A percentile compares a stretch with the other conserved stretches of the same genome.
Conservation (phyloP, 1,139 yeast species). For the Pichia cactophila region DNA sequence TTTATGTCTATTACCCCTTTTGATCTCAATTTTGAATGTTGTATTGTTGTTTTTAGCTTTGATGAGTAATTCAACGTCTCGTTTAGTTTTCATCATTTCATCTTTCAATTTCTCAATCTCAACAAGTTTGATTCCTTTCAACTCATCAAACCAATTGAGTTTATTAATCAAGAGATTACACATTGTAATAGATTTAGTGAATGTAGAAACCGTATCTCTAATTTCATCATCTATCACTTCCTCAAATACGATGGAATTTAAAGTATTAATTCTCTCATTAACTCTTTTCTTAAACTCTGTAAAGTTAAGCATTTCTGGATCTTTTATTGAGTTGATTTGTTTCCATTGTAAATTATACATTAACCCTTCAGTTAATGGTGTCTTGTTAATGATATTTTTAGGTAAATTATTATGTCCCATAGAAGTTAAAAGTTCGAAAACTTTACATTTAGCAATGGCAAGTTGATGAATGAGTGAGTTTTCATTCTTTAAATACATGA, state of each 20-base stretch:
- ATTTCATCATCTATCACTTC: conserved; percentile 9
- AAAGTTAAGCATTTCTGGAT: conserved; percentile 57
- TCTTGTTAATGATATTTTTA: conserved; percentile 12
- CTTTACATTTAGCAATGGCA: conserved; percentile 7
- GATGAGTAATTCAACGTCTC: conserved; percentile 14
- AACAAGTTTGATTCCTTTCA: conserved; percentile 8
- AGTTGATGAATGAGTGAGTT: conserved; percentile 6
- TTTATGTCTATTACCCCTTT: conserved; percentile 17
- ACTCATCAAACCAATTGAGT: conserved; percentile 10
- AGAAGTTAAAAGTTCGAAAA: conserved; percentile 6
- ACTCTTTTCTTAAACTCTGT: conserved; percentile 21
- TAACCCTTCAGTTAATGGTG: conserved; percentile 33
- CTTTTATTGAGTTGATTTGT: conserved; percentile 77
- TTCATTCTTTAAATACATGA: conserved; percentile 4
- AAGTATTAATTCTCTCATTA: conserved; percentile 11
- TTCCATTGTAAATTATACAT: conserved; percentile 69
- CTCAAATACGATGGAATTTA: conserved; percentile 8
- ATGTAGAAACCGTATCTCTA: background rate
- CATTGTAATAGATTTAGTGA: conserved; percentile 2
- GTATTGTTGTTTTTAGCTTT: background rate
- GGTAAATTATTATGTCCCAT: conserved; percentile 23
- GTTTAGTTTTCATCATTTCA: conserved; percentile 16
- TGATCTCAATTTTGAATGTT: conserved; percentile 10
- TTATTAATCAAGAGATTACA: conserved; percentile 2
- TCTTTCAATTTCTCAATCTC: conserved; percentile 16